Base-by-base conservation (phyloP, 1,284 basidiomycete genomes). In the Fomitiporia mediterranea region DNA sequence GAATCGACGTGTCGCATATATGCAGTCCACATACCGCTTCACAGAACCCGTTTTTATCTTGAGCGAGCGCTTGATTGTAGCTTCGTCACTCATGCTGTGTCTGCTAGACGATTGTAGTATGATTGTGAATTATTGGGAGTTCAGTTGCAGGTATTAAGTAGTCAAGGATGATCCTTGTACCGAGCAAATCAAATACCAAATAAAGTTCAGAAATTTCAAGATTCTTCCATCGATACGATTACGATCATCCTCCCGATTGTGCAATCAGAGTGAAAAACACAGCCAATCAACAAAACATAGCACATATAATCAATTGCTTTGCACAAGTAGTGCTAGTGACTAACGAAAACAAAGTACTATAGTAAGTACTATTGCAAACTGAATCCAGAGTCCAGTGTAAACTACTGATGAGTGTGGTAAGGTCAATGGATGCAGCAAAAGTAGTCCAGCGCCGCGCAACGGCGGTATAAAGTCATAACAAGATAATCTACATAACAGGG, bases 41-140 rank as follows among this genome's bases (percentile, higher is more conserved):
- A 83, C 81, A 34, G 78, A 80, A 42, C 85, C 86, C 3, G 83
- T 72, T 73, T 91, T 93, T 75, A 94, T 94, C 69, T 83, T 90
- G 63, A 94, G 79, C 67, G 91, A 87, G 57, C 78, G 77, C 57
- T 75, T 76, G 51, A 82, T 66, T 38, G 78, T 69, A 47, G 76
- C 66, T 42, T 71, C 65, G 63, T 83, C 78, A 65, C 70, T 78
- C 77, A 80, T 81, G n/a, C n/a, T 15, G 51, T 42, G 40, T 42
- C 15, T 5, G n/a, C 8, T 23, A 17, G 15, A n/a, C 19, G 7
- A 7, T 42, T 6, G 5, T 5, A 6, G 40, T 42, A 42, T 17
- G 15, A n/a, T n/a, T n/a, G n/a, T n/a, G n/a, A n/a, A n/a, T n/a
- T n/a, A n/a, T n/a, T n/a, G n/a, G n/a, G n/a, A n/a, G n/a, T n/a